Evolutionary conservation across 306 rosid genomes (phyloP).

Genomic region (Trifolium fragiferum): DNA sequence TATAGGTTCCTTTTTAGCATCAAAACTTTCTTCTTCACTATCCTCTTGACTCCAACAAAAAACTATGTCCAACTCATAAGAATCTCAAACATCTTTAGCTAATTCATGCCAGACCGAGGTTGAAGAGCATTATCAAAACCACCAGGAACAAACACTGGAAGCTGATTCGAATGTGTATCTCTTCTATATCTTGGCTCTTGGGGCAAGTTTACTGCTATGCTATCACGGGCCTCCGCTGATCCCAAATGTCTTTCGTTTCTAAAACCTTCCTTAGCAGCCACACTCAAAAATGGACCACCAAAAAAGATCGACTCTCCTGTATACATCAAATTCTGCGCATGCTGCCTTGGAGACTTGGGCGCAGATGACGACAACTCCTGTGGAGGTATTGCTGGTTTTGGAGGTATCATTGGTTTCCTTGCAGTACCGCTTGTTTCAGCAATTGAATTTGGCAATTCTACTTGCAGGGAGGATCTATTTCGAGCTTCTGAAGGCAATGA

Average conservation of each 20-base stretch:
- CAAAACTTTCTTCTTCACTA: constrained; percentile 37
- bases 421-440: constrained; percentile 58
- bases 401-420: constrained; percentile 60
- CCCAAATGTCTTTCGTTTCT: constrained; percentile 61
- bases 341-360: constrained; percentile 59
- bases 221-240: constrained; percentile 63
- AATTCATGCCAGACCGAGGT: constrained; percentile 62
- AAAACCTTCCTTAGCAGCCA: constrained; percentile 65
- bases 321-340: constrained; percentile 76
- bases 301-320: constrained; percentile 94
- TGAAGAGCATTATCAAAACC: constrained; percentile 61
- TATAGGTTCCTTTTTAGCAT: constrained; percentile 26
- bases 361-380: constrained; percentile 65
- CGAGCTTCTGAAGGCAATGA: constrained; percentile 78
- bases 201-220: constrained; percentile 54
- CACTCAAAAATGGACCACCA: constrained; percentile 86
- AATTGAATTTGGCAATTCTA: constrained; percentile 57
- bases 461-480: constrained; percentile 58
- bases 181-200: constrained; percentile 81
- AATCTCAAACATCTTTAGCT: constrained; percentile 50
- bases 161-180: constrained; percentile 83
- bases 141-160: constrained; percentile 91
- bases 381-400: constrained; percentile 53
- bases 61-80: constrained; percentile 36
- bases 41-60: constrained; percentile 37